Base-by-base conservation (phyloP, 2,329 filamentous ascomycete genomes). In the Colletotrichum higginsianum region DNA sequence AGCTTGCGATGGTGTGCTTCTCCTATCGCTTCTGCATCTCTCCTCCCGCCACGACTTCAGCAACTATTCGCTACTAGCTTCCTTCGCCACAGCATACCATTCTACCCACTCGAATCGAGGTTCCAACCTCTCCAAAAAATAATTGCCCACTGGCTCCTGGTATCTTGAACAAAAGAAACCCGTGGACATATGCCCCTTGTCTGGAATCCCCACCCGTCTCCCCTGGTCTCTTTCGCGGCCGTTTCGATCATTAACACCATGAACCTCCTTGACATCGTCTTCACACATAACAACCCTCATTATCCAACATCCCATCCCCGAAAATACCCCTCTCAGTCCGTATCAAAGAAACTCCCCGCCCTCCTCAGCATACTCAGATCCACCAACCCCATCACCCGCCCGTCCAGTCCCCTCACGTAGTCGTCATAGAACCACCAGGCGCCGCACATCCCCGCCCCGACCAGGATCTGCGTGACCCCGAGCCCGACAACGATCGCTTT, bases 281-380 rank as follows among this genome's bases (percentile, higher is more conserved):
- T 9, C 8, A 35, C 35, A 53, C 8, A 38, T 18, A 2, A 16
- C 40, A 4, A 4, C 11, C 16, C 13, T 30, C 21, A 35, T 4
- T 13, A 23, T 3, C n/a, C n/a, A 23, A 21, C 62, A 38, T 30
- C 13, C 2, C 4, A 13, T 4, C 7, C 1, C 11, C 46, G 16
- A 8, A 1, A 12, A 1, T 16, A 18, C 30, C 30, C 9, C 30
- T 35, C 40, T 75, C 68, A 82, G 66, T 85, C 81, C 11, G 77
- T 78, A 40, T 87, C 85, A 60, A 87, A 86, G 75, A 85, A 86
- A 74, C 85, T 87, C 21, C 77, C 81, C 7, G 78, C 79, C 68
- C 81, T 75, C 79, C 83, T 86, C 67, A 86, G 61, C 57, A 82
- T 77, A n/a, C 80, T 79, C 77, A 86, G 66, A 70, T 87, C 84